A percentile compares a stretch with the other conserved stretches of the same genome.
Evolutionary conservation across 768 basidiomycete genomes (phyloP).

Genomic region (Rhizopogon vinicolor): DNA sequence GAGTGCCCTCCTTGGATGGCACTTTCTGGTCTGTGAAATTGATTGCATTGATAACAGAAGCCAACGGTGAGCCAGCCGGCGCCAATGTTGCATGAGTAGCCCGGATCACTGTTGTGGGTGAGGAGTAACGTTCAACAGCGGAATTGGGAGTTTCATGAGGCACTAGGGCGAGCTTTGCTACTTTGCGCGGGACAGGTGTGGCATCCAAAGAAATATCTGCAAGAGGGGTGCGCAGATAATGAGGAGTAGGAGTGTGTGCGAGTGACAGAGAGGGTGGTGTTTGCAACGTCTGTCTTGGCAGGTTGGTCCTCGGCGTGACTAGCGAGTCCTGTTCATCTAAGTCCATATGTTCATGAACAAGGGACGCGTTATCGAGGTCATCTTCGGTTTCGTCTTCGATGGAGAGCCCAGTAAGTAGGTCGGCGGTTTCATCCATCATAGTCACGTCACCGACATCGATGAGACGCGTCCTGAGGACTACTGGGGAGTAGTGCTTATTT

Average conservation of each 20-base stretch:
- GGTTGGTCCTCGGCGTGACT: neutral
- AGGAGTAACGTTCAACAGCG: neutral
- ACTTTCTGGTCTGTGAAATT: constrained; percentile 11
- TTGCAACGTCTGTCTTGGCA: neutral
- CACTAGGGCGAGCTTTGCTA: neutral
- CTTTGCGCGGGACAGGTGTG: constrained; percentile 11
- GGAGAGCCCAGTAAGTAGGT: constrained; percentile 4
- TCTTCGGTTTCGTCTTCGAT: constrained; percentile 3
- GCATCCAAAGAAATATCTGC: constrained; percentile 10
- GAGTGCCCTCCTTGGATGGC: neutral
- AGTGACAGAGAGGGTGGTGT: neutral
- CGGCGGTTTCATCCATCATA: constrained; percentile 8
- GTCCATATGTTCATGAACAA: neutral
- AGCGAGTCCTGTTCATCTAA: constrained; percentile 1
- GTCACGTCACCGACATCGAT: constrained; percentile 25
- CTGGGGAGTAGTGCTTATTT: constrained; percentile 8
- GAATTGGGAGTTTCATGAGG: neutral
- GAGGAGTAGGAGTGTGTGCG: neutral
- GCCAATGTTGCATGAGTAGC: constrained; percentile 3
- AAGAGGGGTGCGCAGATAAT: constrained; percentile 4
- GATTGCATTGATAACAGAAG: constrained; percentile 25
- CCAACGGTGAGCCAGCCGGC: constrained; percentile 20
- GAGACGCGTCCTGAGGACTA: constrained; percentile 20
- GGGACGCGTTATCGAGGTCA: neutral
- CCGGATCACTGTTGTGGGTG: constrained; percentile 4